Evolutionary conservation across 2,329 filamentous ascomycete genomes (phyloP).

Genomic region (Colletotrichum limetticola): DNA sequence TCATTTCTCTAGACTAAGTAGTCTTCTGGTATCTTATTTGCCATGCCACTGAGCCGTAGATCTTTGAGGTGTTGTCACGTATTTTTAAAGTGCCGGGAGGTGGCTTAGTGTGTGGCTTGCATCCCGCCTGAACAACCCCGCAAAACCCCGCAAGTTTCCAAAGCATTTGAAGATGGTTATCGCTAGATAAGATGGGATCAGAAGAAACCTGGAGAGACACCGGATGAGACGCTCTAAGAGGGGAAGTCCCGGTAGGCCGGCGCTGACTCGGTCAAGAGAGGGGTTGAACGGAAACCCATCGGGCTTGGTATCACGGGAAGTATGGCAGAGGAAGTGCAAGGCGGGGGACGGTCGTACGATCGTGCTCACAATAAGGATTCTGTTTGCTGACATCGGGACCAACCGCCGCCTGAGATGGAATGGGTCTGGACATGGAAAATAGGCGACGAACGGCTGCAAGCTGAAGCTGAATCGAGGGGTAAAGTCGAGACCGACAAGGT

Average conservation of each 20-base stretch:
- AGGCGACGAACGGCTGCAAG: conserved; percentile 10
- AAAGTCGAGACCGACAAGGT: neutral
- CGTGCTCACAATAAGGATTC: neutral
- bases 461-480: neutral
- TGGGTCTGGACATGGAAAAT: neutral
- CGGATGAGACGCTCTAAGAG: neutral
- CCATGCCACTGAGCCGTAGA: too few species aligned
- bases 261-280: neutral
- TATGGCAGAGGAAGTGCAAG: neutral
- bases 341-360: conserved; percentile 3
- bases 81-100: neutral
- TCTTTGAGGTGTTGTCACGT: neutral
- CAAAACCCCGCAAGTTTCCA: conserved; percentile 29
- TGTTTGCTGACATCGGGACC: conserved; percentile 4
- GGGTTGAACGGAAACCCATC: neutral
- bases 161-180: neutral
- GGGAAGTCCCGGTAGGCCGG: neutral
- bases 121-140: conserved; percentile 10
- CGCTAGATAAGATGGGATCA: conserved; percentile 2
- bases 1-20: too few species aligned
- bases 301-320: neutral
- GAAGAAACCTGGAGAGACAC: neutral
- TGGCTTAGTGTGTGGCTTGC: neutral
- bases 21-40: too few species aligned
- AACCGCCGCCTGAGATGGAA: conserved; percentile 1